Conservation (phyloP, 352 stramenopile species). For the Phytophthora cactorum region DNA sequence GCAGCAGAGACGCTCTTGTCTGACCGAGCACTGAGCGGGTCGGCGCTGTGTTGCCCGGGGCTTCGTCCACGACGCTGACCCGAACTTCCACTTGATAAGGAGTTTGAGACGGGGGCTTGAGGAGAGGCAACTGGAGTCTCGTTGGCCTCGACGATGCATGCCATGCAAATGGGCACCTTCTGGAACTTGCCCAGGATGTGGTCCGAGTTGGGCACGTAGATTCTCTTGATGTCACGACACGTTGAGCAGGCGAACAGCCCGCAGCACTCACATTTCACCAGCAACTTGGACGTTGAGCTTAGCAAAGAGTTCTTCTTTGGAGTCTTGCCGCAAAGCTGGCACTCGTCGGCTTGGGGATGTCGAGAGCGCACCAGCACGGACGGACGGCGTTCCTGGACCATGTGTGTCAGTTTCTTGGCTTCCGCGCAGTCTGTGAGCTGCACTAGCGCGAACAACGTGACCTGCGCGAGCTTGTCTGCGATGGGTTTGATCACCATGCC, state of each 20-base stretch:
- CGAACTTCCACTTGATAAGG: conserved; percentile 22
- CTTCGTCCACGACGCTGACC: conserved; percentile 8
- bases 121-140: conserved; percentile 5
- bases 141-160: conserved; percentile 52
- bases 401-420: conserved; percentile 53
- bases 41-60: conserved; percentile 7
- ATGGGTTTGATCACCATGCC: conserved; percentile 48
- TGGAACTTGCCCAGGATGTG: conserved; percentile 49
- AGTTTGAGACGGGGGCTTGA: conserved; percentile 11
- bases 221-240: conserved; percentile 49
- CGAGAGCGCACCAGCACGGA: conserved; percentile 42
- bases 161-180: conserved; percentile 49
- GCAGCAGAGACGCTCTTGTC: conserved; percentile 25
- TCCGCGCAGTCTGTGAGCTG: conserved; percentile 57
- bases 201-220: conserved; percentile 51
- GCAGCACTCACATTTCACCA: conserved; percentile 55
- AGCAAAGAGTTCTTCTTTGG: conserved; percentile 44
- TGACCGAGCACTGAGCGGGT: conserved; percentile 19
- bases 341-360: conserved; percentile 31
- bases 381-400: conserved; percentile 43
- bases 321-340: conserved; percentile 50
- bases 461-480: conserved; percentile 36
- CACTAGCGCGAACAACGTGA: conserved; percentile 46
- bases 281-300: conserved; percentile 39
- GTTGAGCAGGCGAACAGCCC: conserved; percentile 55